Evolutionary conservation across 2,329 filamentous ascomycete species (phyloP), one percentile per base, ranked within the genome.

Genomic region (Aspergillus unguis): DNA sequence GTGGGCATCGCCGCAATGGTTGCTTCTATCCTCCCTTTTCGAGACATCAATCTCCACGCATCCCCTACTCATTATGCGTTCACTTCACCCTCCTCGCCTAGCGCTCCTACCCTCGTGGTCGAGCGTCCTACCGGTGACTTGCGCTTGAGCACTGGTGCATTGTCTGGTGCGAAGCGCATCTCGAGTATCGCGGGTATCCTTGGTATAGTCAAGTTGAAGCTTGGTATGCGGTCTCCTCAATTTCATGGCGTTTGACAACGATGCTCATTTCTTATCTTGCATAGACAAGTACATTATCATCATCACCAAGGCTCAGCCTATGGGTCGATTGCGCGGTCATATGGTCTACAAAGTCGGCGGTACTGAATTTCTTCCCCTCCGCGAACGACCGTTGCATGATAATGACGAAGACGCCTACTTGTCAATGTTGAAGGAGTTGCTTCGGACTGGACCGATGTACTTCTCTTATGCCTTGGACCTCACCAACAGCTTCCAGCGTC

Each of bases 401-500:
- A 84, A 86, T 41, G 94, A 99, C 70, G 94, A 99, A 78, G 92
- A 97, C 73, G 88, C 85, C 62, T 97, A 96, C 72, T 81, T 97
- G 50, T 75, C 79, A 45, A 80, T 97, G 49, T 82, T 99, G 62
- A 91, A 91, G 72, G 84, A 81, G 44, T 85, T 94, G 57, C 81
- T 99, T 62, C 87, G 88, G 70, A 85, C 83, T 9, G 89, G 88
- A 0, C 90, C 92, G 6, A 91, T 97, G 86, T 97, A 95, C 80
- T 99, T 96, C 67, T 97, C 94, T 52, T 99, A 99, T 77, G 92
- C 92, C 6, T 84, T 95, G 70, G 94, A 99, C 73, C 82, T 99
- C 59, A 99, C 94, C 62, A 99, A 95, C 78, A 92, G 85, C 69
- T 96, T 97, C 77, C 94, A 99, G 75, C 85, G 94, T 58, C 94